phyloP scores from a whole-genome alignment of 2,329 filamentous ascomycete genomes.

The Graphilbum sp. region DNA sequence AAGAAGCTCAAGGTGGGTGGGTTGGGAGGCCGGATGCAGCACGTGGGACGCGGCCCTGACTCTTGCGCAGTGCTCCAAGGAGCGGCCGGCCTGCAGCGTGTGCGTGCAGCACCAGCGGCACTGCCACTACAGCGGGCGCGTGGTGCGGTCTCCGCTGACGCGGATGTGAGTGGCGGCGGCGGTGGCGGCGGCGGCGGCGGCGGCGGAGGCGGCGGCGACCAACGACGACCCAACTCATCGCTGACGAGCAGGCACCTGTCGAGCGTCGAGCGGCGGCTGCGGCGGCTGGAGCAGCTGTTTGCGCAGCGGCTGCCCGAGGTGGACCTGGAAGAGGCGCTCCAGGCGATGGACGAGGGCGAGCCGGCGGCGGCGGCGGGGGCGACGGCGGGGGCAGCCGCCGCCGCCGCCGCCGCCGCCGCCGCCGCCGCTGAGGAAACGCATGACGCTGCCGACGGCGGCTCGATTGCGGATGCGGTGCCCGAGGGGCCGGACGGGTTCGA shows the following conservation, averaged over 20 bases:
- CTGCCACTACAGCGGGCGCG: slow-evolving; percentile 2
- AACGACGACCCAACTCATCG: too few relatives aligned
- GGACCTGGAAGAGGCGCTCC: neutral
- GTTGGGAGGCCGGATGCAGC: neutral
- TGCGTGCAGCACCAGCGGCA: neutral
- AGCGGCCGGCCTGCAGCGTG: slow-evolving; percentile 1
- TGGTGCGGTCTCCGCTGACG: slow-evolving; percentile 1
- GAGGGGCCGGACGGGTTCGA: slow-evolving; percentile 3
- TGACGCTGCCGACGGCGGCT: neutral
- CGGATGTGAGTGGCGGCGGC: neutral
- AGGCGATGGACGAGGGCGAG: neutral
- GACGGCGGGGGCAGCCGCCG: too few relatives aligned
- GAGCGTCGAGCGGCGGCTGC: neutral
- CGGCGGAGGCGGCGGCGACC: slow-evolving; percentile 1
- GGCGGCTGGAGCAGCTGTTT: slow-evolving; percentile 2
- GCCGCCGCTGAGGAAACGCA: too few relatives aligned
- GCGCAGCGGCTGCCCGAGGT: neutral
- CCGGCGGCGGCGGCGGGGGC: too few relatives aligned
- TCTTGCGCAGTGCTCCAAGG: slow-evolving; percentile 1
- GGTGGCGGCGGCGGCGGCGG: neutral
- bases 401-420: too few relatives aligned
- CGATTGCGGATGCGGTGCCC: slow-evolving; percentile 1
- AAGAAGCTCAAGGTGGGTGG: slow-evolving; percentile 2
- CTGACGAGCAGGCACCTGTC: slow-evolving; percentile 1
- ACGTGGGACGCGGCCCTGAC: neutral